phyloP scores from a whole-genome alignment of 768 basidiomycete genomes.

The Neoboletus subvelutipes region DNA sequence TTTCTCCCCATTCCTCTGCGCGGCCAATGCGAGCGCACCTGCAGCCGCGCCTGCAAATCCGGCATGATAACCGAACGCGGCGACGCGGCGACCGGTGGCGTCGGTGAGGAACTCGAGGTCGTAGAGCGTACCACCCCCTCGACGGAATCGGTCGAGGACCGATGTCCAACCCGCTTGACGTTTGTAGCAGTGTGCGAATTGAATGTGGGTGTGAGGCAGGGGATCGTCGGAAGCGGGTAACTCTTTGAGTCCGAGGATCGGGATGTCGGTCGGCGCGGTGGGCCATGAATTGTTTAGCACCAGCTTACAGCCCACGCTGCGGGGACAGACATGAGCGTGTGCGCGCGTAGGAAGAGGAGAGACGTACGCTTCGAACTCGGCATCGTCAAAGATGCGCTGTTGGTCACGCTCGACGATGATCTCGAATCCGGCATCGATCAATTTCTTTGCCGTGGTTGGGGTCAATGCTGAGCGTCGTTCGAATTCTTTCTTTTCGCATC shows the following conservation, averaged over 20 bases:
- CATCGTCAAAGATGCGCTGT: constrained; percentile 91
- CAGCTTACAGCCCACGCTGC: constrained; percentile 86
- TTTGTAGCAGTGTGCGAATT: constrained; percentile 99
- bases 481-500: constrained; percentile 95
- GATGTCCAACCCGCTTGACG: constrained; percentile 89
- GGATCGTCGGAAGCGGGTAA: constrained; percentile 81
- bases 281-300: constrained; percentile 91
- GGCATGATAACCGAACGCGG: constrained; percentile 97
- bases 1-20: constrained; percentile 56
- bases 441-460: constrained; percentile 83
- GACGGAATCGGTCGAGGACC: constrained; percentile 81
- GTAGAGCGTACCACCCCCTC: constrained; percentile 83
- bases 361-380: constrained; percentile 87
- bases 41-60: constrained; percentile 98
- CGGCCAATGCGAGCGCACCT: constrained; percentile 76
- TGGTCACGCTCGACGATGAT: constrained; percentile 91
- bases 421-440: constrained; percentile 88
- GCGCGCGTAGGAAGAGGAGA: constrained; percentile 5
- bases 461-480: constrained; percentile 93
- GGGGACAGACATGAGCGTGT: neutral
- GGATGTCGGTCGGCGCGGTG: constrained; percentile 64
- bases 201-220: constrained; percentile 92
- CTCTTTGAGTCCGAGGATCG: constrained; percentile 96
- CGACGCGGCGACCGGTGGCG: constrained; percentile 80
- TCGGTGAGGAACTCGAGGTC: constrained; percentile 96